Base-by-base conservation (phyloP, 306 rosid genomes). In the Mimosa pudica region DNA sequence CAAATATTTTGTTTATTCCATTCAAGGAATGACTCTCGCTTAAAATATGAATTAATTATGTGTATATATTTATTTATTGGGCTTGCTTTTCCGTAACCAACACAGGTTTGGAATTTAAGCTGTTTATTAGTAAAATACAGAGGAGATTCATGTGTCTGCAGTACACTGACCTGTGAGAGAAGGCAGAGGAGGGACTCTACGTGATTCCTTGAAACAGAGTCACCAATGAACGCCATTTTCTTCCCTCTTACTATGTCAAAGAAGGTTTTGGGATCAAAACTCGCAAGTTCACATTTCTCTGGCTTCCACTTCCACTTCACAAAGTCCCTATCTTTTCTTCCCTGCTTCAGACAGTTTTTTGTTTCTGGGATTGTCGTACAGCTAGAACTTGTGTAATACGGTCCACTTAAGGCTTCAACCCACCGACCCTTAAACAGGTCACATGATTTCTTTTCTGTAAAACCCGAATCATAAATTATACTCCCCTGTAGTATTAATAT, bases 301-400 rank as follows among this genome's bases (percentile, higher is more conserved):
- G 98, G 97, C 79, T 86, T 92, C 97, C 98, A 92, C 89, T 78
- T 90, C 98, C 98, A 92, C 48, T 90, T 86, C 11, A 95, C 89
- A 73, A 90, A 95, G 81, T 84, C 92, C 20, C 0, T 69, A 63
- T 95, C 97, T 58, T 4, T 63, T 73, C 98, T 89, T 5, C 98
- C 98, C 9, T 92, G 79, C 33, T 80, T 88, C 80, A 95, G 91
- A 77, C 98, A 95, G 70, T 95, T 90, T 82, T 92, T 91, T 10
- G 97, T 86, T 0, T 91, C 92, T 0, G 97, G 98, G 63, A 95
- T 95, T 8, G 89, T 86, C 0, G 45, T 35, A 75, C 98, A 95
- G 76, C 97, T 95, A 67, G 89, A 87, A 79, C 93, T 91, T 10
- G 87, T 92, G 77, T 95, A 95, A 41, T 86, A 69, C 38, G 80